Percentiles rank a stretch among this genome's conserved stretches.
Evolutionary conservation across 306 rosid species (phyloP).

Genomic region (Sphenostylis stenocarpa): DNA sequence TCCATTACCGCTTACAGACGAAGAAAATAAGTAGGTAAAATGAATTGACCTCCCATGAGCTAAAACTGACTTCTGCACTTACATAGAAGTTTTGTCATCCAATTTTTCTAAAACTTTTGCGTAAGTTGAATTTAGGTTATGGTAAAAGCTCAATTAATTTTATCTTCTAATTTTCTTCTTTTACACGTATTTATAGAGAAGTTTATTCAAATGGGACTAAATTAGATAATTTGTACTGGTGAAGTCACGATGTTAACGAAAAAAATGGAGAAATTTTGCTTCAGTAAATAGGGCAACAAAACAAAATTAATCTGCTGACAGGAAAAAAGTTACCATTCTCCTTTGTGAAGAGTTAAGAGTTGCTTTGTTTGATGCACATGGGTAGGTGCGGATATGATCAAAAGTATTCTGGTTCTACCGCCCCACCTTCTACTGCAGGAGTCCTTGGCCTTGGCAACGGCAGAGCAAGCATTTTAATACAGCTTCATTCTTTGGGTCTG

Average conservation of each 20-base stretch:
- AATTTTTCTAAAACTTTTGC: neutral
- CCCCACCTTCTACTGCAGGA: conserved; percentile 69
- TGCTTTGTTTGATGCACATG: conserved; percentile 26
- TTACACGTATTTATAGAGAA: neutral
- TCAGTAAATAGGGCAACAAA: neutral
- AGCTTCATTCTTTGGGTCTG: conserved; percentile 52
- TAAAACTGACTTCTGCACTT: neutral
- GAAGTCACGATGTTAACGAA: neutral
- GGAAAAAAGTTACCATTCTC: neutral
- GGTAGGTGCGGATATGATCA: conserved; percentile 94
- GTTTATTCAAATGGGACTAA: neutral
- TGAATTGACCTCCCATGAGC: neutral
- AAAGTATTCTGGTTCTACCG: conserved; percentile 38
- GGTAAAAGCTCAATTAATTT: neutral
- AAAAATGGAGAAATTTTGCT: neutral
- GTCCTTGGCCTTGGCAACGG: conserved; percentile 87
- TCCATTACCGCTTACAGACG: neutral
- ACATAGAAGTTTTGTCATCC: neutral
- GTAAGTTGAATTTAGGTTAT: neutral
- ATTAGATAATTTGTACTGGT: neutral
- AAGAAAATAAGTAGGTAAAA: neutral
- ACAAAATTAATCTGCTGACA: neutral
- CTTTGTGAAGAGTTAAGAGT: neutral
- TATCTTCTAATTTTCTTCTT: neutral
- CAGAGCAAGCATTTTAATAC: conserved; percentile 61